Evolutionary conservation across 164 flowering plant species (phyloP), one percentile per base, ranked within the genome.

Genomic region (Warburgia ugandensis): DNA sequence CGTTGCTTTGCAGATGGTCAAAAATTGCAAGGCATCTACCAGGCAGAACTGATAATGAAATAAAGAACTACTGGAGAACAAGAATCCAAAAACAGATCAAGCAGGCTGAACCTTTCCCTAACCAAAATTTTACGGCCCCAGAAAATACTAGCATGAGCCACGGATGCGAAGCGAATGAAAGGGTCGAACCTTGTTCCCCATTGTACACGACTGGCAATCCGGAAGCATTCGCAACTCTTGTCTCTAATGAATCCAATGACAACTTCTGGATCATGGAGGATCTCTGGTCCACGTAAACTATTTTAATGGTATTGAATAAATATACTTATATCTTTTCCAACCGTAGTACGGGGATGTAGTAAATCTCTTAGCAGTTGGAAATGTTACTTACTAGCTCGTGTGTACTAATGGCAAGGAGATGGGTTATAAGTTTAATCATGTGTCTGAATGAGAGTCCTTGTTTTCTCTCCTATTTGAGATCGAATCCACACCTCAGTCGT

Each of bases 1-100:
- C 4, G 8, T 26, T 16, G 16, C 14, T 23, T 14, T 13, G 22
- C 60, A 86, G 94, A 72, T 84, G 94, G 94, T 79, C 96, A 5
- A 75, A 72, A 48, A 88, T 88, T 26, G 96, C 96, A 3, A 67
- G 88, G 5, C 63, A 74, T 8, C 71, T 89, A 40, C 97, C 91
- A 0, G 97, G 94, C 48, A 76, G 97, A 60, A 85, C 97, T 0
- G 94, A 88, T 35, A 84, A 83, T 39, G 96, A 84, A 67, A 84
- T 88, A 1, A 88, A 88, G 57, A 89, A 89, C 55, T 71, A 74
- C 3, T 89, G 97, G 92, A 81, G 57, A 42, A 53, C 57, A 7
- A 41, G 39, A 27, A 53, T 53, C 23, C 57, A 53, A 28, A 53
- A 53, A 20, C 37, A 53, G 45, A 41, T 53, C 6, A 53, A 53